Conservation (phyloP, 2,329 filamentous ascomycete genomes). For the Neonectria ditissima region DNA sequence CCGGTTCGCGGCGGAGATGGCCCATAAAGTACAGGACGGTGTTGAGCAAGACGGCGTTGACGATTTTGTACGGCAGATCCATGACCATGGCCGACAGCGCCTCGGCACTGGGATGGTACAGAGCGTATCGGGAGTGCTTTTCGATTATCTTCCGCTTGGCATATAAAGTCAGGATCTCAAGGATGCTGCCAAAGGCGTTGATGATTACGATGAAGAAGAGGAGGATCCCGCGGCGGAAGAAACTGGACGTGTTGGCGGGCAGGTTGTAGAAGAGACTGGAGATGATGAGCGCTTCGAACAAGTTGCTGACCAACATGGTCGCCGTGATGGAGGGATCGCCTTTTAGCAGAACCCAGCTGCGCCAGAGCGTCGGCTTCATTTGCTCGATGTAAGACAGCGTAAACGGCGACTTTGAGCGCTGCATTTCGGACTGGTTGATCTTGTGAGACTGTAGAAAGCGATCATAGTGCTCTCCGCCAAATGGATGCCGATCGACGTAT, state of each 20-base stretch:
- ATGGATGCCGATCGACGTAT: conserved; percentile 41
- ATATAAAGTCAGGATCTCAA: conserved; percentile 40
- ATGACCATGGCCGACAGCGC: conserved; percentile 32
- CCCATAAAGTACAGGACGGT: conserved; percentile 72
- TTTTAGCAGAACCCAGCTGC: conserved; percentile 27
- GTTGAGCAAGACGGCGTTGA: conserved; percentile 52
- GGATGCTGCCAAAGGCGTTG: conserved; percentile 37
- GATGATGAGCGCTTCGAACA: conserved; percentile 31
- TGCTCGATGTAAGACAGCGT: conserved; percentile 32
- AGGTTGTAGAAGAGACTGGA: conserved; percentile 38
- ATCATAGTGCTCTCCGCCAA: conserved; percentile 37
- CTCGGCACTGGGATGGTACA: conserved; percentile 48
- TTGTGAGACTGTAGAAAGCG: conserved; percentile 34
- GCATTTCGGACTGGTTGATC: conserved; percentile 32
- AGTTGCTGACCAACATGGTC: conserved; percentile 36
- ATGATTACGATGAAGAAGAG: conserved; percentile 37
- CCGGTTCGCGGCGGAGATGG: conserved; percentile 69
- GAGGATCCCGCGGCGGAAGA: conserved; percentile 25
- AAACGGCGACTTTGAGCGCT: conserved; percentile 32
- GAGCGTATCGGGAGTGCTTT: conserved; percentile 49
- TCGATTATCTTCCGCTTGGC: conserved; percentile 47
- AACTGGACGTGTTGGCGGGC: conserved; percentile 17
- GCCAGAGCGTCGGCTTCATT: conserved; percentile 27
- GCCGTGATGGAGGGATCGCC: conserved; percentile 30
- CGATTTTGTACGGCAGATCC: conserved; percentile 37